Evolutionary conservation across 495 filamentous ascomycete species (phyloP).

Genomic region (Chaetomium cochliodes): DNA sequence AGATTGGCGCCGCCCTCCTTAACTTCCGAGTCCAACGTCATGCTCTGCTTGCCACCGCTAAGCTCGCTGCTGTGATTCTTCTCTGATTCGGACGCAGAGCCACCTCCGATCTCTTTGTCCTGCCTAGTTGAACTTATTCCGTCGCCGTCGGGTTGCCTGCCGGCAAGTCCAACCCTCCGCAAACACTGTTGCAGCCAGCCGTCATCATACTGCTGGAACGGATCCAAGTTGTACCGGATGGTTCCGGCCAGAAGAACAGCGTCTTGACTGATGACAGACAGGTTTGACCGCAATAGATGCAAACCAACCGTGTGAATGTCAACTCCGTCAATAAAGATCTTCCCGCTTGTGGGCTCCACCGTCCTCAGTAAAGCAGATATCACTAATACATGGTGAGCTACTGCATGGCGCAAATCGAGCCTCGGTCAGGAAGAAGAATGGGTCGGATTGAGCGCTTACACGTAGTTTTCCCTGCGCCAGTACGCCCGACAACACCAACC

Average conservation of each 20-base stretch:
- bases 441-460: too few species aligned
- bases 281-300: slow-evolving; percentile 36
- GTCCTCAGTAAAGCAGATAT: slow-evolving; percentile 22
- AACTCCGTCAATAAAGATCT: slow-evolving; percentile 45
- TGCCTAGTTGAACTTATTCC: too few species aligned
- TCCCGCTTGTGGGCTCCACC: slow-evolving; percentile 36
- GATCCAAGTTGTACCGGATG: slow-evolving; percentile 47
- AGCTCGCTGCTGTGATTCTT: too few species aligned
- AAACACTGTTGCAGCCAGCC: too few species aligned
- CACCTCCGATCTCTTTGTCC: too few species aligned
- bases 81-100: too few species aligned
- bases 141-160: too few species aligned
- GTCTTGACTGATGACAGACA: slow-evolving; percentile 48
- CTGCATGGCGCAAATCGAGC: slow-evolving; percentile 33
- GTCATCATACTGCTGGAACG: slow-evolving; percentile 44
- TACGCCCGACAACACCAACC: slow-evolving; percentile 49
- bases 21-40: too few species aligned
- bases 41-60: too few species aligned
- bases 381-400: too few species aligned
- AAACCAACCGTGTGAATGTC: slow-evolving; percentile 40
- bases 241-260: slow-evolving; percentile 46
- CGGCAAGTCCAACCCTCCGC: too few species aligned
- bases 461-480: slow-evolving; percentile 47
- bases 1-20: too few species aligned
- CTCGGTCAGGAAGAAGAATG: slow-evolving; percentile 21